Evolutionary conservation across 352 stramenopile species (phyloP).

Genomic region (Globisporangium megalacanthum): DNA sequence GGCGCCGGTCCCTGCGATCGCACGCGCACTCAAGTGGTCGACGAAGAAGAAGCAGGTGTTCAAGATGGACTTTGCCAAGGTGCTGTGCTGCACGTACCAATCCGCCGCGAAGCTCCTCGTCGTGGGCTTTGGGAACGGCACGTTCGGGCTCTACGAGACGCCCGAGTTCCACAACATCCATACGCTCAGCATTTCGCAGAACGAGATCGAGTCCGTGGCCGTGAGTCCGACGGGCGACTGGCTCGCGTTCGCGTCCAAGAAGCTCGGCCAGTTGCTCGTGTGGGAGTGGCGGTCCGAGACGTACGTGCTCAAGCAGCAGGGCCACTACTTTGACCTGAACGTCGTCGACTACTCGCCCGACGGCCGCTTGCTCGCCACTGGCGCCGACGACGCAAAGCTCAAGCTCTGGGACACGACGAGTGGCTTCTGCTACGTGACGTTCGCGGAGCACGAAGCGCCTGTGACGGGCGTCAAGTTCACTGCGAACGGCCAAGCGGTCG

Average conservation of each 20-base stretch:
- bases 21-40: conserved; percentile 75
- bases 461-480: conserved; percentile 96
- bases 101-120: conserved; percentile 84
- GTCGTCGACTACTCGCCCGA: conserved; percentile 97
- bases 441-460: conserved; percentile 95
- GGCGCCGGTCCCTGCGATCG: conserved; percentile 51
- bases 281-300: conserved; percentile 99
- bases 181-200: conserved; percentile 91
- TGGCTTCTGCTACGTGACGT: conserved; percentile 99
- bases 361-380: conserved; percentile 94
- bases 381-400: conserved; percentile 98
- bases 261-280: conserved; percentile 98
- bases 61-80: conserved; percentile 89
- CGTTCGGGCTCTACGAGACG: conserved; percentile 98
- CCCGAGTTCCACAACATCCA: conserved; percentile 96
- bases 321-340: conserved; percentile 98
- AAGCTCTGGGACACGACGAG: conserved; percentile 98
- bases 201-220: conserved; percentile 88
- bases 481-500: conserved; percentile 87
- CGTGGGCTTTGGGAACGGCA: conserved; percentile 95
- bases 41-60: conserved; percentile 85
- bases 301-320: conserved; percentile 99
- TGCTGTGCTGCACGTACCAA: conserved; percentile 90
- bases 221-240: conserved; percentile 97
- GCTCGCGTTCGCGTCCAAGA: conserved; percentile 96